These are phyloP conservation scores for Boletus rubescentipes DNA, from an alignment of 768 basidiomycete species.

Conservation along the genomic window DNA sequence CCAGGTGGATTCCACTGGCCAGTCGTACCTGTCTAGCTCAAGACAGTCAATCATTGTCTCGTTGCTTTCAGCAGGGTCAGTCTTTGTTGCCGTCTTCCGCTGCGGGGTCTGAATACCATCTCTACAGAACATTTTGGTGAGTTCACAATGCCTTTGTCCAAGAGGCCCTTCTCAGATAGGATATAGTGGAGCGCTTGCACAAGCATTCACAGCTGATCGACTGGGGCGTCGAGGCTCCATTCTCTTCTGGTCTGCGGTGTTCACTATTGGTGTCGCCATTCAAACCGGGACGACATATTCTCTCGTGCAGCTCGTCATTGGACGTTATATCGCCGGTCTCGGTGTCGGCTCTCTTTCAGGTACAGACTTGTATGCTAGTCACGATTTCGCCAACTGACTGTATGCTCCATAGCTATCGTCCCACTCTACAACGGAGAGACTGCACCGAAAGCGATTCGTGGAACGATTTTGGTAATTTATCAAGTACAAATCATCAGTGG, in stretches of 20 bases:
- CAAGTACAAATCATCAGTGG: conserved; percentile 62
- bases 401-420: conserved; percentile 43
- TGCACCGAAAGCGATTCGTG: too few relatives aligned
- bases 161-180: neutral
- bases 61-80: conserved; percentile 68
- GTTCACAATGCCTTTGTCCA: conserved; percentile 10
- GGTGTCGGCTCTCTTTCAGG: conserved; percentile 76
- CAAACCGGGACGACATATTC: conserved; percentile 65
- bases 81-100: neutral
- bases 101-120: neutral
- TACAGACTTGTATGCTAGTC: conserved; percentile 24
- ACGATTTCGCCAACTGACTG: neutral
- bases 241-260: conserved; percentile 72
- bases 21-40: conserved; percentile 52
- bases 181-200: conserved; percentile 57
- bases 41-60: conserved; percentile 79
- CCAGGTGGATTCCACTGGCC: conserved; percentile 45
- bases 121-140: conserved; percentile 51
- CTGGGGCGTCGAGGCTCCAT: conserved; percentile 73
- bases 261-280: conserved; percentile 66
- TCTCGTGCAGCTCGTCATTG: conserved; percentile 65
- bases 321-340: conserved; percentile 73
- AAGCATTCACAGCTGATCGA: conserved; percentile 73
- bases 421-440: conserved; percentile 77
- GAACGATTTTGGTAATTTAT: too few relatives aligned